These are phyloP conservation scores for Rozella allomycis DNA, from an alignment of 371 early-diverging fungal genomes.

Conservation along the genomic window DNA sequence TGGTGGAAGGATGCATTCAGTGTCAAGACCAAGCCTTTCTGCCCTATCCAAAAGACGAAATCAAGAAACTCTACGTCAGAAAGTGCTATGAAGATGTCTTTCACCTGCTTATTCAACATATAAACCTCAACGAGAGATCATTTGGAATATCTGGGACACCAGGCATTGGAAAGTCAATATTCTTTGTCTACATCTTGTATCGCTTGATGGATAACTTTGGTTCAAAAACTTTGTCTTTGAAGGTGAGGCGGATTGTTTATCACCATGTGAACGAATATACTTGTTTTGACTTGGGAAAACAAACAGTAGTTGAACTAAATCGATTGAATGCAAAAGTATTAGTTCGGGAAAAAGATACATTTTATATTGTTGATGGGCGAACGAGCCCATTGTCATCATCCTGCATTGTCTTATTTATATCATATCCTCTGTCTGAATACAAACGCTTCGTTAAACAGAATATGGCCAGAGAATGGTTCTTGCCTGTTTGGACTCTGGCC, in stretches of 20 bases:
- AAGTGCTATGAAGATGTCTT: conserved; percentile 12
- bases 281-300: conserved; percentile 10
- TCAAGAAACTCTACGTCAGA: conserved; percentile 6
- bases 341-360: conserved; percentile 7
- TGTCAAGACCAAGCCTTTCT: conserved; percentile 1
- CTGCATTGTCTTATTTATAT: conserved; percentile 7
- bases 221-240: too few relatives aligned
- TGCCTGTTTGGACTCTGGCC: conserved; percentile 10
- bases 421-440: conserved; percentile 8
- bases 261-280: conserved; percentile 6
- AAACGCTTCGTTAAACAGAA: conserved; percentile 8
- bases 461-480: conserved; percentile 7
- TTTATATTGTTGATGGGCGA: conserved; percentile 11
- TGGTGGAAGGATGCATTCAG: too few relatives aligned
- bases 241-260: conserved; percentile 7
- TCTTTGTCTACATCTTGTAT: conserved; percentile 11
- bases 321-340: conserved; percentile 3
- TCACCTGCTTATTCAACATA: conserved; percentile 3
- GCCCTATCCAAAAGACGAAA: conserved; percentile 7
- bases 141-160: conserved; percentile 12
- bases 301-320: background rate
- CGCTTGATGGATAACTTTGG: conserved; percentile 8
- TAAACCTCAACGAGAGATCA: conserved; percentile 1
- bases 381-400: conserved; percentile 6
- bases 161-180: conserved; percentile 11